Base-by-base conservation (phyloP, 306 rosid species). In the Begonia loranthoides region DNA sequence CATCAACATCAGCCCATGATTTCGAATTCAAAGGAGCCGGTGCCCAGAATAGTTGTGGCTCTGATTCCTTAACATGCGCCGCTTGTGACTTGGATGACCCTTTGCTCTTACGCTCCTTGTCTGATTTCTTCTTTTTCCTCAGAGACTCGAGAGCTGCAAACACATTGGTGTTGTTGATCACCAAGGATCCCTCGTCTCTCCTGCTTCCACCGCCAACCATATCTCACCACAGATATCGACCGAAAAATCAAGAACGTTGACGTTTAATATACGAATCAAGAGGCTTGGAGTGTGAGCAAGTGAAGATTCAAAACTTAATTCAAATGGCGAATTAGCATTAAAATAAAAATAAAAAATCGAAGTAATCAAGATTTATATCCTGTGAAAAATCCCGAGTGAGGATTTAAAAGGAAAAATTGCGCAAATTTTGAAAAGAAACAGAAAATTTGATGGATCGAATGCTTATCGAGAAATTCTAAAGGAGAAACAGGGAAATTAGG, bases 1-100 rank as follows among this genome's bases (percentile, higher is more conserved):
- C 95, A 5, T 90, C 97, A 0, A 90, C 94, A 59, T 90, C 97
- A 6, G 95, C 97, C 97, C 97, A 90, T 1, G 85, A 73, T 13
- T 64, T 78, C 3, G 82, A 61, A 49, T 75, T 86, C 69, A 90
- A 64, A 1, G 93, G 92, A 0, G 94, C 73, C 0, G 92, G 87
- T 4, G 92, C 79, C 97, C 95, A 90, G 46, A 73, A 74, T 28
- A 78, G 76, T 63, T 67, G 84, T 5, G 86, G 70, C 52, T 81
- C 88, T 0, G 82, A 66, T 48, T 75, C 79, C 67, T 74, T 73
- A 6, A 77, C 59, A 43, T 70, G 66, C 49, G 57, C 66, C 36
- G 76, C 51, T 45, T 66, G 63, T 6, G 59, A 58, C 58, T 87
- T 81, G 22, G 92, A 76, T 0, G 82, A 72, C 10, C 70, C 84